phyloP scores from a whole-genome alignment of 2,329 filamentous ascomycete species.

The Monosporascus sp. region DNA sequence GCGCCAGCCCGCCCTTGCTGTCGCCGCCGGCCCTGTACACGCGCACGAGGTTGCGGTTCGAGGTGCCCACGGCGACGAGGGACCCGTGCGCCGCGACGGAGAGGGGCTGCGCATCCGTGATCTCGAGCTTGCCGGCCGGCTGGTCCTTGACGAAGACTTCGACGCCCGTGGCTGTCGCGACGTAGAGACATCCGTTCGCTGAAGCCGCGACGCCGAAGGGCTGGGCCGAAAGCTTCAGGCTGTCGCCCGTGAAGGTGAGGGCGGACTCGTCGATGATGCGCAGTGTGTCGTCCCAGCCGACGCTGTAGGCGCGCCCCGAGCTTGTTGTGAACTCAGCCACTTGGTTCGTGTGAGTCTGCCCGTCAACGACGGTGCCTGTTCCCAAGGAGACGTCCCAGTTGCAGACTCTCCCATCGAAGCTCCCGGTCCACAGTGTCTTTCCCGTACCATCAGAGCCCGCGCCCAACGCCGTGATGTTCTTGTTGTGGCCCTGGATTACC shows the following conservation, averaged over 20 bases:
- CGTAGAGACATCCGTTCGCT: slow-evolving; percentile 37
- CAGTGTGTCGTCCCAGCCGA: slow-evolving; percentile 91
- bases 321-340: slow-evolving; percentile 67
- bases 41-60: slow-evolving; percentile 65
- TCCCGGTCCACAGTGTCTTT: slow-evolving; percentile 77
- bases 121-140: slow-evolving; percentile 52
- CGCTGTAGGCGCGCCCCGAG: slow-evolving; percentile 67
- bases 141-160: slow-evolving; percentile 55
- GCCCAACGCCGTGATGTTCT: slow-evolving; percentile 76
- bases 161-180: slow-evolving; percentile 50
- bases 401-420: slow-evolving; percentile 83
- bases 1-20: slow-evolving; percentile 43
- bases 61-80: slow-evolving; percentile 67
- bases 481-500: slow-evolving; percentile 82
- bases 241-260: slow-evolving; percentile 67
- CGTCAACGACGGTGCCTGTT: slow-evolving; percentile 65
- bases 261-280: slow-evolving; percentile 70
- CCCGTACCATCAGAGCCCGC: slow-evolving; percentile 49
- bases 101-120: slow-evolving; percentile 58
- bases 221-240: slow-evolving; percentile 67
- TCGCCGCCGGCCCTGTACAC: slow-evolving; percentile 62
- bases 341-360: slow-evolving; percentile 79
- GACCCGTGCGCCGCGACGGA: slow-evolving; percentile 65
- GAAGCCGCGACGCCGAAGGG: slow-evolving; percentile 49
- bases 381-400: slow-evolving; percentile 76